Conservation (phyloP, 2,329 filamentous ascomycete species). For the Clonostachys solani region DNA sequence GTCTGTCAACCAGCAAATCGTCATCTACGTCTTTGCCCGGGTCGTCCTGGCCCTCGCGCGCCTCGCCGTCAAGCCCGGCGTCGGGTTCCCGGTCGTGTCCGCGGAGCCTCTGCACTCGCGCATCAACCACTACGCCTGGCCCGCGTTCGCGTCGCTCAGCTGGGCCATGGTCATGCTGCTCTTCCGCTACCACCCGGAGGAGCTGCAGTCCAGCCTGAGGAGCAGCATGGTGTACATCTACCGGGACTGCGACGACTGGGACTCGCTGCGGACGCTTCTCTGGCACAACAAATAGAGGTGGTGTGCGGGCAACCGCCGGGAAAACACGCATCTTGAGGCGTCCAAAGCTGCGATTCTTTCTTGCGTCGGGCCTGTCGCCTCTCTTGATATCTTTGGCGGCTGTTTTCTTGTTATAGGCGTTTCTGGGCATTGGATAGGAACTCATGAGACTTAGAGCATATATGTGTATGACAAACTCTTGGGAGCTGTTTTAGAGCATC, state of each 20-base stretch:
- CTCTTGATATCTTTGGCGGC: too few relatives aligned
- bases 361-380: too few relatives aligned
- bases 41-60: slow-evolving; percentile 82
- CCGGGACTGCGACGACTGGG: slow-evolving; percentile 83
- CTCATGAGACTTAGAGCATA: not conserved
- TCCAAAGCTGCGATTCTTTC: too few relatives aligned
- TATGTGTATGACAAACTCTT: too few relatives aligned
- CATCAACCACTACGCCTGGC: slow-evolving; percentile 77
- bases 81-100: slow-evolving; percentile 46
- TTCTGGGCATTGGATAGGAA: not conserved
- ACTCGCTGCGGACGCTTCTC: slow-evolving; percentile 77
- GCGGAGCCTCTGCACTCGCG: slow-evolving; percentile 36
- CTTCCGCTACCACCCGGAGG: slow-evolving; percentile 88
- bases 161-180: slow-evolving; percentile 97
- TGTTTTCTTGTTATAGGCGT: not conserved
- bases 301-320: not conserved
- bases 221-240: slow-evolving; percentile 99
- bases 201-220: slow-evolving; percentile 83
- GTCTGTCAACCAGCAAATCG: slow-evolving; percentile 91
- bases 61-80: slow-evolving; percentile 66
- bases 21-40: slow-evolving; percentile 94
- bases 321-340: too few relatives aligned
- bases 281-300: slow-evolving; percentile 70
- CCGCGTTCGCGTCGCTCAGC: slow-evolving; percentile 82
- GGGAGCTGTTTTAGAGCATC: too few relatives aligned